A percentile compares a stretch with the other conserved stretches of the same genome.
phyloP scores from a whole-genome alignment of 208 protist species.

The Vickermania spadyakhi region DNA sequence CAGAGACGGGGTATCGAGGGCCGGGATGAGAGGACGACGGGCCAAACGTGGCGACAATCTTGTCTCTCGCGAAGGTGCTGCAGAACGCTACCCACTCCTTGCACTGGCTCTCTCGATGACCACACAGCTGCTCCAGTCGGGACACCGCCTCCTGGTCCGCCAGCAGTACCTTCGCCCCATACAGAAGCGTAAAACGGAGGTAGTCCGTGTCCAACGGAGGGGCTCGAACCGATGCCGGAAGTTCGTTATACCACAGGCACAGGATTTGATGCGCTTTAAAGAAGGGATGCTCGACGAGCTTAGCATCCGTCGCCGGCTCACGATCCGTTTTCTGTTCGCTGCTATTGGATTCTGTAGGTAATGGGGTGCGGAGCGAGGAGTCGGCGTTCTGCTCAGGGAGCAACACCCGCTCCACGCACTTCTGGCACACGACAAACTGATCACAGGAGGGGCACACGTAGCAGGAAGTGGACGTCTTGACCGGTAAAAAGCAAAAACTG shows the following conservation, averaged over 20 bases:
- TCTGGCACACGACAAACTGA: slow-evolving; percentile 51
- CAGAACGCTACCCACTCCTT: slow-evolving; percentile 28
- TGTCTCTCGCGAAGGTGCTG: slow-evolving; percentile 32
- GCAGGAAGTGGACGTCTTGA: neutral
- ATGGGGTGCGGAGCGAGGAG: neutral
- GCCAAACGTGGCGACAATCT: slow-evolving; percentile 12
- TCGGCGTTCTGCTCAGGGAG: neutral
- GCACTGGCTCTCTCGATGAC: neutral
- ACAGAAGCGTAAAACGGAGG: slow-evolving; percentile 65
- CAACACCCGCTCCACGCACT: slow-evolving; percentile 12
- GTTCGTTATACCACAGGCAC: slow-evolving; percentile 57
- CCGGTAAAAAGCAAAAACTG: slow-evolving; percentile 38
- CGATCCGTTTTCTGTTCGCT: too few relatives aligned
- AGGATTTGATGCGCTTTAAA: slow-evolving; percentile 35
- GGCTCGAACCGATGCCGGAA: slow-evolving; percentile 44
- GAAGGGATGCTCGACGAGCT: slow-evolving; percentile 10
- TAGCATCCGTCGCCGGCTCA: too few relatives aligned
- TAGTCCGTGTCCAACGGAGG: slow-evolving; percentile 69
- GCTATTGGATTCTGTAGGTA: too few relatives aligned
- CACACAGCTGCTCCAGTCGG: neutral
- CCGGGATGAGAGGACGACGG: neutral
- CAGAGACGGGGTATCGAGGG: slow-evolving; percentile 29
- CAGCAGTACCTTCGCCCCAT: slow-evolving; percentile 34
- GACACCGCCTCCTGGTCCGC: slow-evolving; percentile 14
- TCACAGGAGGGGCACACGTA: slow-evolving; percentile 55